Conservation (phyloP, 768 basidiomycete species). For the Chalciporus sphaerocephalus region DNA sequence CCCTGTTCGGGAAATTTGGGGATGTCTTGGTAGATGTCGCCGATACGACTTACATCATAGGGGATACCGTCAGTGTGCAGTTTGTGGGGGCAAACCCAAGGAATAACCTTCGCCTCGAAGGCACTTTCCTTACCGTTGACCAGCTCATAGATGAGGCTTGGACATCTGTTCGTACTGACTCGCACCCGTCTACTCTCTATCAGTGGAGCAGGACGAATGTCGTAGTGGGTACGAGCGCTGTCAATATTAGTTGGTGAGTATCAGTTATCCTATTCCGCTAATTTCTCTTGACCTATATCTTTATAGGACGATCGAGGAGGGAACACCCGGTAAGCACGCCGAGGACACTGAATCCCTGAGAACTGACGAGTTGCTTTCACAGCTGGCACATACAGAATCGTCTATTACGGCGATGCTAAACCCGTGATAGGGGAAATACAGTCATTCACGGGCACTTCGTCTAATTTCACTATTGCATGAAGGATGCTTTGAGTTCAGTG, state of each 20-base stretch:
- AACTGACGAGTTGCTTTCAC: not conserved
- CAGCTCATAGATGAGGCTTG: conserved; percentile 46
- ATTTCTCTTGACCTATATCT: not conserved
- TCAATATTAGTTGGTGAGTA: conserved; percentile 59
- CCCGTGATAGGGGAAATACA: conserved; percentile 57
- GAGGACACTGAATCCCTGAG: not conserved
- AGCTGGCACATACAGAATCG: conserved; percentile 70
- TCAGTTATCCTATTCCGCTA: conserved; percentile 13
- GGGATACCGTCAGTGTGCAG: conserved; percentile 54
- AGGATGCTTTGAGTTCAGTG: too few relatives aligned
- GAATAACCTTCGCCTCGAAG: conserved; percentile 73
- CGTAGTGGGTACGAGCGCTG: conserved; percentile 58
- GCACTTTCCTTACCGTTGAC: conserved; percentile 69
- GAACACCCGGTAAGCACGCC: conserved; percentile 35
- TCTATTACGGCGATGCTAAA: conserved; percentile 77
- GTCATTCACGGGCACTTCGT: conserved; percentile 59
- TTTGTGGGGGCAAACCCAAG: conserved; percentile 79
- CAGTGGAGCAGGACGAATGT: conserved; percentile 58
- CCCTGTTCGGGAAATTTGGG: conserved; percentile 58
- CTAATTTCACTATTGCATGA: conserved; percentile 51
- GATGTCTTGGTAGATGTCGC: conserved; percentile 54
- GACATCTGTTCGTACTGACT: conserved; percentile 62
- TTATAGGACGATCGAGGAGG: conserved; percentile 57
- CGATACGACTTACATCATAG: conserved; percentile 45
- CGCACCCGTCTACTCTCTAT: conserved; percentile 72